Base-by-base conservation (phyloP, 176 grass and related monocot species). In the Stipa capillata region DNA sequence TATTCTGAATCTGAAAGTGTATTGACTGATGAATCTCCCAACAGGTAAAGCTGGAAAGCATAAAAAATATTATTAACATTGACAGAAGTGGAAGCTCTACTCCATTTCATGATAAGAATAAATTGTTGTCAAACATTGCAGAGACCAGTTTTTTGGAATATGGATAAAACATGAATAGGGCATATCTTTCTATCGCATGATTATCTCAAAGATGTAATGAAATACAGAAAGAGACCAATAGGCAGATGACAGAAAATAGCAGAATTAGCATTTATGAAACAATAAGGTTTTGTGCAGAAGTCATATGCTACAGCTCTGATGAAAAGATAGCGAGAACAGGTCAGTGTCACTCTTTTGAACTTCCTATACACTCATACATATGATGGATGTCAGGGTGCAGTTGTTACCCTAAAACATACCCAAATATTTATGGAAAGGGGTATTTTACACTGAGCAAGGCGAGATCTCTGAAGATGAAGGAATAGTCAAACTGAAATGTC, bases 1-100 rank as follows among this genome's bases (percentile, higher is more conserved):
- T 97, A 97, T 68, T 97, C 95, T 37, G 89, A 86, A 80, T 90
- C 95, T 76, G 95, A 94, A 83, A 97, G 87, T 79, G 87, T 87
- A 84, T 90, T 91, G 32, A 97, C 89, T 59, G 89, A 92, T 57
- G 81, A 92, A 92, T 90, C 92, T 65, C 87, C 91, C 80, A 97
- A 92, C 42, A 97, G 70, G 74, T 92, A 97, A 36, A 97, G 87
- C 95, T 97, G 82, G 50, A 70, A 84, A 80, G 40, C 33, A 83
- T 79, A 10, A 73, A 77, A 37, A 73, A 21, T 53, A 79, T 58
- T 74, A 57, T 70, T 68, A 37, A 31, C 49, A 62, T 23, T 65
- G 25, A 23, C 23, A 63, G 40, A 82, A 65, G 68, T 45, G 67
- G 44, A 85, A 72, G 17, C 24, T 51, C 28, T 31, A 71, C 15